Base-by-base conservation (phyloP, 1,284 basidiomycete genomes). In the Papiliotrema flavescens region DNA sequence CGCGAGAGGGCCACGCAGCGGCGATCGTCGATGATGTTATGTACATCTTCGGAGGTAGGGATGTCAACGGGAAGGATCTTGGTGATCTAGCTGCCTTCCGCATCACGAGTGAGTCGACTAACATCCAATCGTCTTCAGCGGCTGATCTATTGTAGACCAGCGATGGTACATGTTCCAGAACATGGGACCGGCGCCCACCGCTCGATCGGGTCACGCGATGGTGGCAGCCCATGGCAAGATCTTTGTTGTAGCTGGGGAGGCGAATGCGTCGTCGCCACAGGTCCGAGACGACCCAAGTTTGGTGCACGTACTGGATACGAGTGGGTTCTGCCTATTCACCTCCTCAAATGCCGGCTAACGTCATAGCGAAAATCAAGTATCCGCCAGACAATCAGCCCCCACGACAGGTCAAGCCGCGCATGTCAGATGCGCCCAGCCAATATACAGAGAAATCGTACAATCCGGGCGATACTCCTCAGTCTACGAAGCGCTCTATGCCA, bases 141-240 rank as follows among this genome's bases (percentile, higher is more conserved):
- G n/a, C 24, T 32, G 37, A 34, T 9, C 23, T 17, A 28, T 28
- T 53, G n/a, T 45, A 80, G 80, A 81, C 60, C 78, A 80, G 61
- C 76, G 82, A 65, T 98, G 95, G 95, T 98, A 94, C 79, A 98
- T 95, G 90, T 98, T 98, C 79, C 93, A 96, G 75, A 96, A 97
- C 74, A 98, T 98, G 95, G 95, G 95, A 2, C 93, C 93, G 13
- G 84, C 90, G 7, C 95, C 95, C 1, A 86, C 82, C 52, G 90
- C 91, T 14, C 83, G 95, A 49, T 93, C 90, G 15, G 95, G 95
- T 3, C 95, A 98, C 76, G 89, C 91, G 20, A 93, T 98, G 89
- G 89, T 94, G 5, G 86, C 89, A 13, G 87, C 87, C 69, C 89
- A 90, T 49, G 84, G 87, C 50, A 86, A 88, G 67, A 88, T 98